These are phyloP conservation scores for Teunomyces barrocoloradensis DNA, from an alignment of 805 yeast species.

Conservation along the genomic window DNA sequence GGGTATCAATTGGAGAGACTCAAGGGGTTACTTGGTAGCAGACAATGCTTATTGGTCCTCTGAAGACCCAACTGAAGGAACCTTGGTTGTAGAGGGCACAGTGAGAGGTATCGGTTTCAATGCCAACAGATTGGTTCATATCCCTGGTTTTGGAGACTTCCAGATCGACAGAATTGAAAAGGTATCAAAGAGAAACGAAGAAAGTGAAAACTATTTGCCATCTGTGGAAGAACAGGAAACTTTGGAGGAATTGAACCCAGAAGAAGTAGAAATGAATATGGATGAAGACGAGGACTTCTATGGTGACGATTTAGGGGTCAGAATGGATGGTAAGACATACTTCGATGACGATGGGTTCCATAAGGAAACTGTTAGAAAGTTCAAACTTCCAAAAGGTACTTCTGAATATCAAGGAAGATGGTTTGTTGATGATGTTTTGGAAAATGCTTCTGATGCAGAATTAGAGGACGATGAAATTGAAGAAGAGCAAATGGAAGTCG, in stretches of 20 bases:
- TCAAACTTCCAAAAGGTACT: slow-evolving; percentile 63
- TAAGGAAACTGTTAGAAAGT: slow-evolving; percentile 21
- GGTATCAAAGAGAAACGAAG: slow-evolving; percentile 23
- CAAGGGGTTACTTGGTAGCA: slow-evolving; percentile 84
- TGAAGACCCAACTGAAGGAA: slow-evolving; percentile 25
- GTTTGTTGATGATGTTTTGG: slow-evolving; percentile 59
- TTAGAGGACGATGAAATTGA: slow-evolving; percentile 40
- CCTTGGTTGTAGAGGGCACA: slow-evolving; percentile 69
- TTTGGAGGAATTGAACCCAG: slow-evolving; percentile 59
- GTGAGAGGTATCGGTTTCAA: slow-evolving; percentile 86
- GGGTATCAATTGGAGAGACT: slow-evolving; percentile 86
- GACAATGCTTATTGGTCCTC: slow-evolving; percentile 52
- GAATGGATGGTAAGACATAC: slow-evolving; percentile 57
- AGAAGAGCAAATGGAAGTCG: slow-evolving; percentile 32
- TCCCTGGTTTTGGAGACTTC: slow-evolving; percentile 90
- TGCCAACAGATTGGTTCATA: slow-evolving; percentile 73
- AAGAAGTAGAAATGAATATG: slow-evolving; percentile 45
- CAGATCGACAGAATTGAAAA: slow-evolving; percentile 68
- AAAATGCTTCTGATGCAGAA: slow-evolving; percentile 43
- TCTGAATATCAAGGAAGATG: slow-evolving; percentile 77
- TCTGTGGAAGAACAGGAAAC: slow-evolving; percentile 50
- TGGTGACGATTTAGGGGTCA: slow-evolving; percentile 39
- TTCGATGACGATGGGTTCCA: slow-evolving; percentile 29
- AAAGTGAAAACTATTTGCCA: slow-evolving; percentile 20
- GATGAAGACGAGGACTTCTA: slow-evolving; percentile 26